Base-by-base conservation (phyloP, 116 monocot species). In the Posidonia oceanica region DNA sequence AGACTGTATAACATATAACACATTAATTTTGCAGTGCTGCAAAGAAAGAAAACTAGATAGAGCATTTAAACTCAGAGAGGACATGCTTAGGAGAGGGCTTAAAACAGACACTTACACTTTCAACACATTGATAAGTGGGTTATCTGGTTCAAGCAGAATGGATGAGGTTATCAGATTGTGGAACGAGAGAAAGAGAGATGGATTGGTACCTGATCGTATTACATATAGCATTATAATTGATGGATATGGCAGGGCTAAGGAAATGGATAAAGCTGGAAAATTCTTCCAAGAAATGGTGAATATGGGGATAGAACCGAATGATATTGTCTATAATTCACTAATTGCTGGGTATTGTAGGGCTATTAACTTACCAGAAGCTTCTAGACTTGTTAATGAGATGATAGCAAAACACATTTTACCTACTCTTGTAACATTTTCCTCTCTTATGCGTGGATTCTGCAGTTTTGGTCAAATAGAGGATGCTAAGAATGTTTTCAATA, bases 361-460 rank as follows among this genome's bases (percentile, higher is more conserved):
- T 74, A 76, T 72, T 52, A 80, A 84, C 66, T 60, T 86, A 13
- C 57, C 60, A 42, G 83, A 79, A 39, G 95, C 91, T 69, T 86
- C 54, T 20, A 72, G 75, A 67, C 54, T 88, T 48, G 63, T 91
- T 52, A 54, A 79, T 59, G 84, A 86, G 69, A 95, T 95, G 95
- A 88, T 78, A 69, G 70, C 15, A 7, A 82, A 76, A 73, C 81
- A 84, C 29, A 78, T 95, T 72, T 36, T 67, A 36, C 81, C 84
- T 42, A 88, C 86, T 66, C 70, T 39, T 44, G 78, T 84, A 39
- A 95, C 95, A 42, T 95, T 88, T 70, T 79, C 78, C 36, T 77
- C 74, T 36, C 80, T 95, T 52, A 84, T 88, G 82, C 74, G 88
- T 77, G 91, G 95, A 17, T 71, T 88, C 51, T 95, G 91, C 78